These are phyloP conservation scores for Coprinellus aureogranulatus DNA, from an alignment of 768 basidiomycete species.

Conservation along the genomic window DNA sequence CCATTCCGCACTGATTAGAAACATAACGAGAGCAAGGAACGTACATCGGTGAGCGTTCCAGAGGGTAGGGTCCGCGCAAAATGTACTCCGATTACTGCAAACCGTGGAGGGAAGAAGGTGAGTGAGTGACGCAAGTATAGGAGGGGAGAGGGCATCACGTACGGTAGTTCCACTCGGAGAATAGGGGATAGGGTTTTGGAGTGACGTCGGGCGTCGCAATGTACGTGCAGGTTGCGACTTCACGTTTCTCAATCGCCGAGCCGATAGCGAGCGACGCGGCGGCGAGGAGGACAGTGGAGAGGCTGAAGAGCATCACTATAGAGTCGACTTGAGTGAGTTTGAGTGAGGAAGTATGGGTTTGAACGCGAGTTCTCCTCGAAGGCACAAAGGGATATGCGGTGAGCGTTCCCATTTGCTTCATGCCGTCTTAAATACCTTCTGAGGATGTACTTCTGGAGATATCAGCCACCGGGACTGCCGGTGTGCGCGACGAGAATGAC, in stretches of 20 bases:
- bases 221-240: neutral
- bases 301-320: neutral
- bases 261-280: neutral
- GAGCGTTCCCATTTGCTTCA: no score
- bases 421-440: no score
- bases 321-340: neutral
- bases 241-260: neutral
- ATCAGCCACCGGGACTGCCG: no score
- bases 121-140: neutral
- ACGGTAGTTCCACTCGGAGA: neutral
- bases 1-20: no score
- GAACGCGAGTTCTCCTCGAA: no score
- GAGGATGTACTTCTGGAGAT: no score
- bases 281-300: neutral
- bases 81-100: neutral
- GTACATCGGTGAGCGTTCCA: neutral
- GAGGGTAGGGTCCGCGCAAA: neutral
- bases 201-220: neutral
- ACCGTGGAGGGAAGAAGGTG: no score
- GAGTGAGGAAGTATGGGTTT: no score
- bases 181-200: neutral
- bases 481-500: no score
- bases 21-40: no score
- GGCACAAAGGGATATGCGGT: no score
- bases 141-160: neutral